Evolutionary conservation across 129 eudicot species (phyloP).

Genomic region (Arctium minus): DNA sequence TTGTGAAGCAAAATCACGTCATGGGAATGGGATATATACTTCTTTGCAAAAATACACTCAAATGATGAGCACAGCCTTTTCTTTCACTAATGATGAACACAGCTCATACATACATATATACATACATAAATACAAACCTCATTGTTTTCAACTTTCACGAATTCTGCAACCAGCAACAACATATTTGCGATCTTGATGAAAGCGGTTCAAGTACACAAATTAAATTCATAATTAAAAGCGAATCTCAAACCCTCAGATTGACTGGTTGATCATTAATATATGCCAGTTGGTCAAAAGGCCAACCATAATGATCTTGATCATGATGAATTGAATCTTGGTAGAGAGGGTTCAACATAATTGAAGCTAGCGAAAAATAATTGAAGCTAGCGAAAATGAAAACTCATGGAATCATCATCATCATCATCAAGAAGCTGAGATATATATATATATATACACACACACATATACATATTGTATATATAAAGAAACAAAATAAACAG

Average conservation of each 20-base stretch:
- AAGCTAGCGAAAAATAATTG: not conserved
- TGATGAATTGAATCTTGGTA: not conserved
- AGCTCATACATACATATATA: not conserved
- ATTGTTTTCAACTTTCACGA: not conserved
- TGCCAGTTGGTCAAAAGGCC: not conserved
- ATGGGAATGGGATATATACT: too few species aligned
- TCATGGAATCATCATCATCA: not conserved
- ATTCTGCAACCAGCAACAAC: not conserved
- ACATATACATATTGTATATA: not conserved
- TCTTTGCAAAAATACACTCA: not conserved
- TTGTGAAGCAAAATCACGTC: too few species aligned
- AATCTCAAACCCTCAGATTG: not conserved
- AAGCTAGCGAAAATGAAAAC: not conserved
- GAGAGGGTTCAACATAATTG: not conserved
- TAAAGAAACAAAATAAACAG: not conserved
- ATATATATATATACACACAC: not conserved
- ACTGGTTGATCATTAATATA: not conserved
- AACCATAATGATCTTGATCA: not conserved
- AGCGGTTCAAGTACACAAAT: not conserved
- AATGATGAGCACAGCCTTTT: not conserved
- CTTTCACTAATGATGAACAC: not conserved
- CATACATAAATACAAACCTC: not conserved
- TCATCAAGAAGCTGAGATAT: not conserved
- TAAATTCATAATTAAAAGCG: not conserved
- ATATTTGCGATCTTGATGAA: not conserved